Conservation (phyloP, 805 yeast genomes). For the Naumovozyma castellii region DNA sequence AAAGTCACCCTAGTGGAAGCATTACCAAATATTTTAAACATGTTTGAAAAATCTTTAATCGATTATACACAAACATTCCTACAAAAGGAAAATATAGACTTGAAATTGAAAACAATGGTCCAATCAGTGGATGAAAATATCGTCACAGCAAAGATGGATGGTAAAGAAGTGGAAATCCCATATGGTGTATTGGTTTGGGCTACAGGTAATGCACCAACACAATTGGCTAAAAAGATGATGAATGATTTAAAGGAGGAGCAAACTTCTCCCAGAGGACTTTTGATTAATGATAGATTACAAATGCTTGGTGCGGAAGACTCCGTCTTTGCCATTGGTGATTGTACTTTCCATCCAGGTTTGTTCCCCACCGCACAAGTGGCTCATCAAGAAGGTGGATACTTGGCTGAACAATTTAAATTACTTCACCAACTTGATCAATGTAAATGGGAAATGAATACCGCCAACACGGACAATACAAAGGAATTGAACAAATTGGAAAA, state of each 20-base stretch:
- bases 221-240: slow-evolving; percentile 57
- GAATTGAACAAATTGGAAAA: slow-evolving; percentile 34
- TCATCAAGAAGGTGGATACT: slow-evolving; percentile 81
- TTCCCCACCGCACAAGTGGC: slow-evolving; percentile 99
- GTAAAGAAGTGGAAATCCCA: slow-evolving; percentile 69
- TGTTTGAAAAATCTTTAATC: slow-evolving; percentile 60
- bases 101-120: slow-evolving; percentile 80
- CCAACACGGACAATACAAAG: slow-evolving; percentile 8
- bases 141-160: slow-evolving; percentile 57
- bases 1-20: slow-evolving; percentile 84
- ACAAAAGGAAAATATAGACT: slow-evolving; percentile 55
- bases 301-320: slow-evolving; percentile 70
- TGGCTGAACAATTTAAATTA: slow-evolving; percentile 62
- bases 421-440: slow-evolving; percentile 52
- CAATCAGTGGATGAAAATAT: slow-evolving; percentile 66
- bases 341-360: slow-evolving; percentile 75
- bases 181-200: slow-evolving; percentile 96
- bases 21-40: slow-evolving; percentile 73
- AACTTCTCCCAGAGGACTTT: slow-evolving; percentile 82
- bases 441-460: slow-evolving; percentile 35
- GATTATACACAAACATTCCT: slow-evolving; percentile 76
- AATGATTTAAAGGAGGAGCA: slow-evolving; percentile 52
- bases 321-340: slow-evolving; percentile 87
- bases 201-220: slow-evolving; percentile 89
- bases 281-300: slow-evolving; percentile 72